Evolutionary conservation across 345 rosid species (phyloP).

Genomic region (Acer negundo): DNA sequence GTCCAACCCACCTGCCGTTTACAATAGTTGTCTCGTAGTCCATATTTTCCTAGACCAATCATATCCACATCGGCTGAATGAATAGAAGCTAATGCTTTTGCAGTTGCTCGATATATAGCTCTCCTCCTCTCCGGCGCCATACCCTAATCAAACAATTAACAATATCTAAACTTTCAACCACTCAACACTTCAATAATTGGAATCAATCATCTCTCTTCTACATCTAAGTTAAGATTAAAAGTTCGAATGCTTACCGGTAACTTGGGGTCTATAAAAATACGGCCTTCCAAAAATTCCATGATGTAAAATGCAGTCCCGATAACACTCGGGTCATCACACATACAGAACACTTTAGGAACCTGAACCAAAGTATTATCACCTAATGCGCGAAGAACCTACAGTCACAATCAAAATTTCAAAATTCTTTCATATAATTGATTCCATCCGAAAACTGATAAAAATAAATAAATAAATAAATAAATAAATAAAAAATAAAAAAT

Average conservation of each 20-base stretch:
- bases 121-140: constrained; percentile 60
- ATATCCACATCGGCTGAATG: constrained; percentile 77
- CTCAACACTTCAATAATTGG: not conserved
- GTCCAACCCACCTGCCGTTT: constrained; percentile 66
- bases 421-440: not conserved
- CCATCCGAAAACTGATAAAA: not conserved
- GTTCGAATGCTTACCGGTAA: constrained; percentile 46
- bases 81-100: constrained; percentile 73
- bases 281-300: constrained; percentile 95
- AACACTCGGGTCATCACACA: constrained; percentile 65
- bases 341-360: constrained; percentile 81
- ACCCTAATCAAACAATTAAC: constrained; percentile 46
- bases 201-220: not conserved
- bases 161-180: constrained; percentile 13
- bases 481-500: not conserved
- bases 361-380: constrained; percentile 82
- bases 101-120: constrained; percentile 68
- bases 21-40: constrained; percentile 77
- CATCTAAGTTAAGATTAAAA: not conserved
- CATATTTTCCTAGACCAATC: constrained; percentile 81
- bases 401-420: not conserved
- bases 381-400: constrained; percentile 76
- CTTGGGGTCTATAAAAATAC: constrained; percentile 72
- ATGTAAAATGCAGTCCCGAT: constrained; percentile 93
- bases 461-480: not conserved